Conservation (phyloP, 225 moss, liverwort and hornwort genomes). For the Neckera pumila region DNA sequence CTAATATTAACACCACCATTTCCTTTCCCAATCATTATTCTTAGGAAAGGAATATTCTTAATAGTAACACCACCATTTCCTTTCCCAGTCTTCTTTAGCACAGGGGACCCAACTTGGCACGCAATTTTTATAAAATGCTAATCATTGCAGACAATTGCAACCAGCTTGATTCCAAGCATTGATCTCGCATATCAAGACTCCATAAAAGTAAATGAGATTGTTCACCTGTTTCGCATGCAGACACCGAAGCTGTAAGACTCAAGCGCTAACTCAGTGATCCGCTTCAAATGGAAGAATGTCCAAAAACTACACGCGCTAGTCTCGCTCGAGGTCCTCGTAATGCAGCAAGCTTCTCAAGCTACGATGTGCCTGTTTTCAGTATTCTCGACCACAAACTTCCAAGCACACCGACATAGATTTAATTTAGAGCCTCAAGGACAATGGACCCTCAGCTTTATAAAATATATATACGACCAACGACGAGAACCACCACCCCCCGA, state of each 20-base stretch:
- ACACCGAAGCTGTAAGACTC: background rate
- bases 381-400: background rate
- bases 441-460: background rate
- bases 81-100: background rate
- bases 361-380: too few relatives aligned
- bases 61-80: too few relatives aligned
- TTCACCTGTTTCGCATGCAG: background rate
- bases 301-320: background rate
- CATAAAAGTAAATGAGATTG: background rate
- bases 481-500: background rate
- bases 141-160: background rate
- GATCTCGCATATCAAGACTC: too few relatives aligned
- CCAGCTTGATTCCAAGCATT: background rate
- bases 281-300: background rate
- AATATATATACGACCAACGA: background rate
- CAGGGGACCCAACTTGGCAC: background rate
- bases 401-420: too few relatives aligned
- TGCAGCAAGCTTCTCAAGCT: background rate
- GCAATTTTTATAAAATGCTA: background rate
- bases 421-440: too few relatives aligned
- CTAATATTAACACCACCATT: background rate
- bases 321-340: background rate
- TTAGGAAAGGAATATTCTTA: too few relatives aligned
- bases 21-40: too few relatives aligned
- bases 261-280: background rate